Base-by-base conservation (phyloP, 352 stramenopile species). In the Pythium volutum region DNA sequence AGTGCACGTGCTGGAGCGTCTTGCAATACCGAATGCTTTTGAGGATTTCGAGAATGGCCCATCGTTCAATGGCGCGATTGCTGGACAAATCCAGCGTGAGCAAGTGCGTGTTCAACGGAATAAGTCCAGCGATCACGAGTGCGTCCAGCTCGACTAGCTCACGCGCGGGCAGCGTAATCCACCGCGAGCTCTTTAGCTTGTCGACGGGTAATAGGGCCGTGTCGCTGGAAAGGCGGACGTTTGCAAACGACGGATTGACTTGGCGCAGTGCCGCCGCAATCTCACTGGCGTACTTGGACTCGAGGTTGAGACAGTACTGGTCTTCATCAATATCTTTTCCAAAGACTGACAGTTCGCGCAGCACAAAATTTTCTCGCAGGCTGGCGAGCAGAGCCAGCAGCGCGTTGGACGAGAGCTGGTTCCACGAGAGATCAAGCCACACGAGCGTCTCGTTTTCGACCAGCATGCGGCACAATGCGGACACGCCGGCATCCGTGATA, bases 381-480 rank as follows among this genome's bases (percentile, higher is more conserved):
- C 68, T 65, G 3, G 54, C 55, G 14, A 89, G 59, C 22, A 93
- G 51, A 5, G 48, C 43, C 8, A 89, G 67, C 5, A 88, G 54
- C 23, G 70, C 73, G 7, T 64, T 61, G 4, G 80, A 77, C 4
- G 66, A 77, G 12, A 87, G 62, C 22, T 76, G 76, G 39, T 90
- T 93, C 79, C 70, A 88, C 38, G 76, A 91, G 15, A 88, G 51
- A 55, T 93, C 68, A 4, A 89, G 74, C 38, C 63, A 75, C 46
- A 81, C 69, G 14, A 93, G 63, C 25, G 84, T 90, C 52, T 93
- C 84, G 52, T 93, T 93, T 55, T 90, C 81, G 42, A 71, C 56
- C 0, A 93, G 52, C 3, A 75, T 78, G 23, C 64, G 67, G 9
- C 73, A 74, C 14, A 93, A 56, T 26, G 69, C 59, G 1, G 64